Evolutionary conservation across 208 protist species (phyloP), one percentile per base, ranked within the genome.

Genomic region (Strigomonas culicis): DNA sequence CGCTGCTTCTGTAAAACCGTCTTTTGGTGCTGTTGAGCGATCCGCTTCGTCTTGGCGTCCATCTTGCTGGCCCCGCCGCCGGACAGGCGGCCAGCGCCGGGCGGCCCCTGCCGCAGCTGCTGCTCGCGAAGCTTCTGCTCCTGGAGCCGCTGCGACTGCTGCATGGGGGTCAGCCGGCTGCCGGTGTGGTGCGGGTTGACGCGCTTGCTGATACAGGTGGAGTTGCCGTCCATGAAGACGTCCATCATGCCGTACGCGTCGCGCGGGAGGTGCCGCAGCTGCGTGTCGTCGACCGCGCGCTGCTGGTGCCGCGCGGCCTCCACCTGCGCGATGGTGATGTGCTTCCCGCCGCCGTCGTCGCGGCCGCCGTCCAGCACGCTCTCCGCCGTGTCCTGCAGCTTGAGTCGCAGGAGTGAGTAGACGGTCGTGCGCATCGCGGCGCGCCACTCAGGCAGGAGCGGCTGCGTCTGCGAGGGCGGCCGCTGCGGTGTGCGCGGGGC

Each of bases 371-470:
- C 58, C 1, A 21, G n/a, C 4, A 19, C 22, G 41, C 7, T 7
- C 3, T 17, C 25, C 22, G 10, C 17, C 7, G 28, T 34, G 22
- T 34, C 17, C 7, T 6, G 19, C 13, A 31, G 32, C 24, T 50
- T 31, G 19, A 51, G 39, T 25, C 72, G 71, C 6, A 86, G 46
- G 21, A 80, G 62, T 8, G 80, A 86, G 59, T 86, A 86, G 43
- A 80, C 71, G 17, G 74, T 55, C 4, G 41, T 47, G 1, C 73
- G 71, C 7, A 70, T 49, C 4, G 64, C 79, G 30, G 67, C 59
- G 34, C 43, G 52, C 70, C 69, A 79, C 10, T 41, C 36, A 6
- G 6, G 8, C 36, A 41, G 36, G 36, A 41, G 36, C 36, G 8
- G 36, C 36, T 41, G 36, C 36, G 6, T 6, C 36, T 13, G 36